Conservation (phyloP, 2,329 filamentous ascomycete species). For the Cytospora piceae region DNA sequence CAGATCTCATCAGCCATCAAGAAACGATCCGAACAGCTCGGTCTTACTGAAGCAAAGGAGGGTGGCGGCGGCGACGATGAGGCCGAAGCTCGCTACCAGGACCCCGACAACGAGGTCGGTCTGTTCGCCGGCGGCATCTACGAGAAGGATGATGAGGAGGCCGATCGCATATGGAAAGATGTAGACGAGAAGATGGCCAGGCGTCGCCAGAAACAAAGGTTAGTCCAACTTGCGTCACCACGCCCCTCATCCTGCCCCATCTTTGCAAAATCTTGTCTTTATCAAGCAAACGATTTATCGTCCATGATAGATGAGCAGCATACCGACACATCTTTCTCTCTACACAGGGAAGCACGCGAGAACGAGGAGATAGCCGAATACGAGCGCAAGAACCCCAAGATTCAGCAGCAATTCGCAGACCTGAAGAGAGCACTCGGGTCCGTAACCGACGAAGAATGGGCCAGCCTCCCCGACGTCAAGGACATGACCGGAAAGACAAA, state of each 20-base stretch:
- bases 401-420: constrained; percentile 96
- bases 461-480: constrained; percentile 90
- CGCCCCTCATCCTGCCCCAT: constrained; percentile 34
- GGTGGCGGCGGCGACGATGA: constrained; percentile 73
- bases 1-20: constrained; percentile 98
- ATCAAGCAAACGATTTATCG: constrained; percentile 66
- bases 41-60: constrained; percentile 55
- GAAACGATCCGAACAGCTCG: constrained; percentile 86
- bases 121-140: constrained; percentile 95
- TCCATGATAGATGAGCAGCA: constrained; percentile 71
- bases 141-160: constrained; percentile 97
- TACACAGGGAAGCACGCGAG: constrained; percentile 90
- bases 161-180: constrained; percentile 91
- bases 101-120: constrained; percentile 96
- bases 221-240: constrained; percentile 51
- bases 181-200: constrained; percentile 98
- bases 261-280: constrained; percentile 25
- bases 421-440: constrained; percentile 87
- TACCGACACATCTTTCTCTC: constrained; percentile 69
- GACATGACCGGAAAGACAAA: constrained; percentile 95
- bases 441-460: constrained; percentile 96
- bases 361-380: constrained; percentile 90
- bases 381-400: constrained; percentile 97
- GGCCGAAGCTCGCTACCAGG: constrained; percentile 78
- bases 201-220: constrained; percentile 84